A percentile compares a stretch with the other conserved stretches of the same genome.
These are phyloP conservation scores for Salix caprea DNA, from an alignment of 345 rosid species.

Conservation along the genomic window DNA sequence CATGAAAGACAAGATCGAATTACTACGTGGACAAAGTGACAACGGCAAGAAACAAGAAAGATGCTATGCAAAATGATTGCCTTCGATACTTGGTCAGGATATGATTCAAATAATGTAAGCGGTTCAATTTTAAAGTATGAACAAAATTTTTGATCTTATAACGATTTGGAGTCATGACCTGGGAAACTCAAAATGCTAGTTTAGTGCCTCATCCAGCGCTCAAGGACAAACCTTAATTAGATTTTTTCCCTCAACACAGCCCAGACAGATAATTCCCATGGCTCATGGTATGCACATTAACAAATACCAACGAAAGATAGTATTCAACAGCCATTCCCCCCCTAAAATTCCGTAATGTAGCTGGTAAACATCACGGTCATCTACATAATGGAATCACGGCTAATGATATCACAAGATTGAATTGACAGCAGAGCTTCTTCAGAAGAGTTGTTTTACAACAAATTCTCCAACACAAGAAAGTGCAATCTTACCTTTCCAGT, in stretches of 20 bases:
- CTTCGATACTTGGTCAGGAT: background rate
- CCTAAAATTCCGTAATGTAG: background rate
- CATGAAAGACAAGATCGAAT: background rate
- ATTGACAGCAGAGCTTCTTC: background rate
- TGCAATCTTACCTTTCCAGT: constrained; percentile 77
- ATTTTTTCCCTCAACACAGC: background rate
- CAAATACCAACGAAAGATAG: background rate
- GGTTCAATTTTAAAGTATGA: background rate
- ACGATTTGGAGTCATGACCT: too few species aligned
- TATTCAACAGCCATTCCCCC: background rate
- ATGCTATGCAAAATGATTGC: background rate
- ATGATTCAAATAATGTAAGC: background rate
- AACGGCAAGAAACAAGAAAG: background rate
- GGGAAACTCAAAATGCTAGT: background rate
- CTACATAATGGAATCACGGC: background rate
- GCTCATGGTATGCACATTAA: background rate
- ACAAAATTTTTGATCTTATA: background rate
- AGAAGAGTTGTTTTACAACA: background rate
- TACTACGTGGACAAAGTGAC: background rate
- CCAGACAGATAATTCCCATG: background rate
- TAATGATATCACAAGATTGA: background rate
- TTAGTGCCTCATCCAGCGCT: background rate
- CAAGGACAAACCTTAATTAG: background rate
- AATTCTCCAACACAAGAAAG: background rate
- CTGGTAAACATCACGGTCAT: background rate